Evolutionary conservation across 768 basidiomycete genomes (phyloP), one percentile per base, ranked within the genome.

Genomic region (Filobasidium wieringae): DNA sequence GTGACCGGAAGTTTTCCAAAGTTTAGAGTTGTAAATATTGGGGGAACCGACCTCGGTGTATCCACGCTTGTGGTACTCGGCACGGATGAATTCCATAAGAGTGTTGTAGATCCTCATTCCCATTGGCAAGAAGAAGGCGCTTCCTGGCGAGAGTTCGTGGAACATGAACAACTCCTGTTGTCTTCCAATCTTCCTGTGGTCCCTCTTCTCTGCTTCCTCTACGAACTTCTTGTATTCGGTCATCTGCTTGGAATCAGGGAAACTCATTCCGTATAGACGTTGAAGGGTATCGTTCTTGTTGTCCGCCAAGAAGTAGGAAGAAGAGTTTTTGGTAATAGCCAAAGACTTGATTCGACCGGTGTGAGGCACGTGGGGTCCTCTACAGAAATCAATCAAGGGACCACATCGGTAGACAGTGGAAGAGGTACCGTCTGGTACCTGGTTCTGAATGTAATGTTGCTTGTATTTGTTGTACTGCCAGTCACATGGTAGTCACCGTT

Each of bases 111-210:
- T 90, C 61, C 93, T 80, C 1, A 93, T 89, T 27, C 95, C 95
- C 68, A 96, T 90, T 14, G 95, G 95, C 56, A 97, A 80, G 81
- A 91, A 96, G 82, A 99, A 97, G 56, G 85, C 85, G 69, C 84
- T 87, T 60, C 95, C 95, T 1, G 95, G 95, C 65, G 88, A 91
- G 37, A 90, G 77, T 61, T 97, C 95, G 72, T 95, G 88, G 81
- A 96, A 97, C 80, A 96, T 93, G 80, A 91, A 99, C 8, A 99
- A 77, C 66, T 99, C 95, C 79, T 99, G 95, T 65, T 96, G 91
- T 78, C 85, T 90, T 55, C 88, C 95, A 58, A 99, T 97, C 77
- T 88, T 89, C 43, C 95, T 78, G 70, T 97, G 95, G 73, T 99
- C 93, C 4, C 93, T 85, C 74, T 87, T 95, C n/a, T 93, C 92